phyloP scores from a whole-genome alignment of 331 rosid species.

The Rhamnella rubrinervis region DNA sequence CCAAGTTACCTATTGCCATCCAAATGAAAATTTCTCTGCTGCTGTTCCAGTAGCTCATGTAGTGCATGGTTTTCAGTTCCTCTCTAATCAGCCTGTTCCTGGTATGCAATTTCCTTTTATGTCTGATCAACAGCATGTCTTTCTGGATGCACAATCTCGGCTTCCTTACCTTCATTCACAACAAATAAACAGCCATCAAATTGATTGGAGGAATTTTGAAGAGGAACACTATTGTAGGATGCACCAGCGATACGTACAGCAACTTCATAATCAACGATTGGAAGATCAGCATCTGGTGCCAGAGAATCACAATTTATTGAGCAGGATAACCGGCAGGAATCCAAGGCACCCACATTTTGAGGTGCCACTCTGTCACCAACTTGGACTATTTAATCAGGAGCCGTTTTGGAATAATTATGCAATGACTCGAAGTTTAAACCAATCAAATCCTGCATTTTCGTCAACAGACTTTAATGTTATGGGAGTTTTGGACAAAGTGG shows the following conservation, averaged over 20 bases:
- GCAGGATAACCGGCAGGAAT: constrained; percentile 19
- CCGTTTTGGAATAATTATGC: constrained; percentile 28
- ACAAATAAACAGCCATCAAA: constrained; percentile 31
- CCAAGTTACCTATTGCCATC: constrained; percentile 23
- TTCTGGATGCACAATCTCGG: constrained; percentile 27
- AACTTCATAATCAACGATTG: constrained; percentile 31
- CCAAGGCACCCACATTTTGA: constrained; percentile 36
- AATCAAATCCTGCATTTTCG: constrained; percentile 26
- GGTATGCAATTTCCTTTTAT: constrained; percentile 41
- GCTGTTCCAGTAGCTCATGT: constrained; percentile 28
- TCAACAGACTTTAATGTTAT: constrained; percentile 23
- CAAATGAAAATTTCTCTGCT: constrained; percentile 22
- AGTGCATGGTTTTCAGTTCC: constrained; percentile 28
- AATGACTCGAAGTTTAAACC: constrained; percentile 28
- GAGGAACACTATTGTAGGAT: constrained; percentile 32
- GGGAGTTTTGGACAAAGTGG: constrained; percentile 34
- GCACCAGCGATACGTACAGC: constrained; percentile 40
- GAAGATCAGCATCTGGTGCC: constrained; percentile 42
- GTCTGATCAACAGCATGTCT: constrained; percentile 39
- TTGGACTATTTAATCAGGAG: constrained; percentile 31
- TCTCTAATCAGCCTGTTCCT: constrained; percentile 33
- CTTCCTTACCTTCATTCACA: constrained; percentile 32
- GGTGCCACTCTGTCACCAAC: constrained; percentile 36
- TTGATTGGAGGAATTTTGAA: constrained; percentile 42
- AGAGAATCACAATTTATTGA: constrained; percentile 27